Conservation (phyloP, 768 basidiomycete genomes). For the Piloderma croceum region DNA sequence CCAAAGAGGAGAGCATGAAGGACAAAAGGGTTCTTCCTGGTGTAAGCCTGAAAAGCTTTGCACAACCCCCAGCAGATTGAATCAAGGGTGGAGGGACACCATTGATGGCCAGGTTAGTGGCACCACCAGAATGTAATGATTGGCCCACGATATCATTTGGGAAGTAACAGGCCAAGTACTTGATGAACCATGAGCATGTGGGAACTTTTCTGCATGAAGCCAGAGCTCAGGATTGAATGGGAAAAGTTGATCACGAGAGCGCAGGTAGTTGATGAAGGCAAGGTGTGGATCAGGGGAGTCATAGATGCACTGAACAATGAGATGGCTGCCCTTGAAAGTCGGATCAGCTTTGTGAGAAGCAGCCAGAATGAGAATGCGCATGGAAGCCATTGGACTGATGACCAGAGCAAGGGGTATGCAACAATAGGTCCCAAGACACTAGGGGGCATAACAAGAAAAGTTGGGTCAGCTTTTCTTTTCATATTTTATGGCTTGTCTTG, state of each 20-base stretch:
- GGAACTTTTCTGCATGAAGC: conserved; percentile 21
- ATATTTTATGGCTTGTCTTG: too few species aligned
- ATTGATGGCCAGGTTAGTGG: conserved; percentile 26
- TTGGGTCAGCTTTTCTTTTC: too few species aligned
- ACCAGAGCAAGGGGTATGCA: conserved; percentile 12
- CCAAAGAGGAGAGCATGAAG: background rate
- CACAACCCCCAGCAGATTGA: conserved; percentile 35
- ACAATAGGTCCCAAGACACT: too few species aligned
- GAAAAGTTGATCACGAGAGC: conserved; percentile 9
- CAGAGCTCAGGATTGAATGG: conserved; percentile 17
- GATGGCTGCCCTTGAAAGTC: conserved; percentile 7
- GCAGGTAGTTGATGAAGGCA: conserved; percentile 12
- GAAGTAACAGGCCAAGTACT: conserved; percentile 12
- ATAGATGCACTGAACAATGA: too few species aligned
- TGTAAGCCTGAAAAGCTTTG: conserved; percentile 24
- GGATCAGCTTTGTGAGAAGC: conserved; percentile 22
- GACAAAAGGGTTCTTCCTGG: conserved; percentile 21
- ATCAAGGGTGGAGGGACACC: conserved; percentile 21
- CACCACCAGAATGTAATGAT: conserved; percentile 35
- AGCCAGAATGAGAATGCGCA: conserved; percentile 9
- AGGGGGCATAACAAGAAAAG: too few species aligned
- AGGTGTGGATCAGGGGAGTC: too few species aligned
- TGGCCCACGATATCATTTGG: conserved; percentile 28
- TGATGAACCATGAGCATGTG: conserved; percentile 24
- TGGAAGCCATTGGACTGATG: conserved; percentile 2